Evolutionary conservation across 371 early-diverging fungal genomes (phyloP).

Genomic region (Mucor sp.): DNA sequence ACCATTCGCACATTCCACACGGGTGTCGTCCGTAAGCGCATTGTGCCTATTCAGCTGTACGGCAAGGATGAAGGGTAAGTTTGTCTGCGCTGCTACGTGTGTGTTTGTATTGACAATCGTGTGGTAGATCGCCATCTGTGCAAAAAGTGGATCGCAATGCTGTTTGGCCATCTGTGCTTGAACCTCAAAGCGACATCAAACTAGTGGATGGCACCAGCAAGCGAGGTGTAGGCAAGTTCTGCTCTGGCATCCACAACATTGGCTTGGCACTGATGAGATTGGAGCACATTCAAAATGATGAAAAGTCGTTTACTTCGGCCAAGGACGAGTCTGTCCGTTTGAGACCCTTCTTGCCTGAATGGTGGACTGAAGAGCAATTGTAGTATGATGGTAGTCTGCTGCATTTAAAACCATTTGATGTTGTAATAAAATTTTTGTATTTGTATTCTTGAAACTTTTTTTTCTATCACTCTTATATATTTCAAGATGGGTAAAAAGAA

Average conservation of each 20-base stretch:
- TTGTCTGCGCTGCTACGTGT: background rate
- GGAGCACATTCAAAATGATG: conserved; percentile 59
- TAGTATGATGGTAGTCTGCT: background rate
- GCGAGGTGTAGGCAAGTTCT: conserved; percentile 64
- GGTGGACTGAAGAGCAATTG: conserved; percentile 50
- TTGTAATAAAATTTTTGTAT: conserved; percentile 1
- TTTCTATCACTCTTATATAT: conserved; percentile 6
- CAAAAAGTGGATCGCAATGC: conserved; percentile 36
- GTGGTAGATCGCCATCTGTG: conserved; percentile 35
- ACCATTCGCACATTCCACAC: conserved; percentile 95
- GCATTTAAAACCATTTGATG: background rate
- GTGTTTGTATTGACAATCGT: background rate
- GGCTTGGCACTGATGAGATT: conserved; percentile 87
- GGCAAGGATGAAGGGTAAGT: conserved; percentile 41
- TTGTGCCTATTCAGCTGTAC: conserved; percentile 81
- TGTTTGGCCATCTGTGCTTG: conserved; percentile 27
- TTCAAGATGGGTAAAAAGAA: conserved; percentile 33
- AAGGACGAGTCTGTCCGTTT: conserved; percentile 40
- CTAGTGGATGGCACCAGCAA: conserved; percentile 38
- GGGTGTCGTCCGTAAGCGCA: conserved; percentile 92
- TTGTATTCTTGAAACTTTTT: background rate
- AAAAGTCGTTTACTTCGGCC: conserved; percentile 32
- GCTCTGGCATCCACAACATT: conserved; percentile 72
- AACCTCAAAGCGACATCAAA: conserved; percentile 55
- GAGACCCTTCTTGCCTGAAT: conserved; percentile 57